A percentile compares a stretch with the other conserved stretches of the same genome.
These are phyloP conservation scores for Populus simonii DNA, from an alignment of 345 rosid species.

Conservation along the genomic window DNA sequence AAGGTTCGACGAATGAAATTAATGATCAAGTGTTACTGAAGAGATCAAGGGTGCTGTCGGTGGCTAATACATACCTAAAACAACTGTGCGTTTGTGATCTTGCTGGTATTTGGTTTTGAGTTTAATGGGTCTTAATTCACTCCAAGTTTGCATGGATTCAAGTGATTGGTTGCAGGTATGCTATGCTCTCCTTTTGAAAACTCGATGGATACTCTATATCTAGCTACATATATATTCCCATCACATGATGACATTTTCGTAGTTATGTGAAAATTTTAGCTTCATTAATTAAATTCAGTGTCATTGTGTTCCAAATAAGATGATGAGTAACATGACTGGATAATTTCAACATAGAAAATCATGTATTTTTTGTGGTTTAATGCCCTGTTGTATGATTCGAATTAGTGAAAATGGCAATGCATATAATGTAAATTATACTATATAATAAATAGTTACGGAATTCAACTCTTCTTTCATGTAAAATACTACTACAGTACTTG, in stretches of 20 bases:
- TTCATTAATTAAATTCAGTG: not conserved
- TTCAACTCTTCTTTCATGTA: not conserved
- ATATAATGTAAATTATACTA: not conserved
- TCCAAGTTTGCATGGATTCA: constrained; percentile 95
- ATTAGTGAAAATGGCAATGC: not conserved
- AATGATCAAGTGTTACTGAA: not conserved
- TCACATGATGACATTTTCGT: not conserved
- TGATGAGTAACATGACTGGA: not conserved
- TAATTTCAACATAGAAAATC: not conserved
- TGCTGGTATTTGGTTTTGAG: not conserved
- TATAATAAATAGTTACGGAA: not conserved
- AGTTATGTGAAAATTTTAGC: not conserved
- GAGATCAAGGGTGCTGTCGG: not conserved
- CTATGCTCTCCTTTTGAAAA: not conserved
- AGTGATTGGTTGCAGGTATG: constrained; percentile 89
- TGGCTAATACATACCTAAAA: not conserved
- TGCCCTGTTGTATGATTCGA: not conserved
- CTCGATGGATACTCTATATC: not conserved
- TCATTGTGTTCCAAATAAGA: not conserved
- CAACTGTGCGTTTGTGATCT: not conserved
- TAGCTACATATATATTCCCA: not conserved
- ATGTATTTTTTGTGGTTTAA: not conserved
- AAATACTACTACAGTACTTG: not conserved
- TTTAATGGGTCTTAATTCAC: constrained; percentile 66
- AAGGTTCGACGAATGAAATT: not conserved